Conservation (phyloP, 805 yeast species). For the Saturnispora quitensis region DNA sequence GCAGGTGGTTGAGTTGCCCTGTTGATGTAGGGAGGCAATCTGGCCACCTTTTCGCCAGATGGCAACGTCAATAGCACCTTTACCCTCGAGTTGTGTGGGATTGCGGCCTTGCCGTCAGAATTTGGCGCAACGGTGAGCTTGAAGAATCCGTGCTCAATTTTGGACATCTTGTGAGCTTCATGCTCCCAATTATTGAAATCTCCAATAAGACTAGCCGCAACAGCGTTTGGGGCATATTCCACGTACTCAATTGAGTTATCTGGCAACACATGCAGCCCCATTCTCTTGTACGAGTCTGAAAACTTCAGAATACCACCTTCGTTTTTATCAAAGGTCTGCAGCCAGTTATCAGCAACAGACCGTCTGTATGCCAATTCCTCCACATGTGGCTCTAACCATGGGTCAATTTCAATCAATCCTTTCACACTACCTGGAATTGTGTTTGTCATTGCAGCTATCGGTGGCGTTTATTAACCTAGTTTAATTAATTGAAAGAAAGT, state of each 20-base stretch:
- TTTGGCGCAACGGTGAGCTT: constrained; percentile 46
- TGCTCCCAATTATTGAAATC: constrained; percentile 85
- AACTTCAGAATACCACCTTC: constrained; percentile 64
- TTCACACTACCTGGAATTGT: constrained; percentile 29
- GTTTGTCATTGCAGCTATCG: background rate
- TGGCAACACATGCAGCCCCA: constrained; percentile 64
- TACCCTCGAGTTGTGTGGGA: constrained; percentile 74
- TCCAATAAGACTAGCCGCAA: constrained; percentile 69
- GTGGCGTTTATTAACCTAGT: background rate
- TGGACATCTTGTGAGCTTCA: constrained; percentile 42
- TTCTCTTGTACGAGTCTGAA: constrained; percentile 65
- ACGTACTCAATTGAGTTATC: constrained; percentile 51
- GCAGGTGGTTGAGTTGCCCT: constrained; percentile 72
- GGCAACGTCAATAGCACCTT: constrained; percentile 59
- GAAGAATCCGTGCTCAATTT: constrained; percentile 69
- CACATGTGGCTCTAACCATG: constrained; percentile 76
- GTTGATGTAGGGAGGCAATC: constrained; percentile 84
- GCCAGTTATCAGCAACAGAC: constrained; percentile 56
- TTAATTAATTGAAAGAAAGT: background rate
- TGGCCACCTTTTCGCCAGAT: constrained; percentile 60
- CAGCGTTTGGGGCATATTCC: constrained; percentile 91
- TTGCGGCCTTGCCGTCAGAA: constrained; percentile 45
- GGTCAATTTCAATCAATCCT: constrained; percentile 67
- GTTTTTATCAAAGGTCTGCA: constrained; percentile 38
- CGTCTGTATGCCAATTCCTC: constrained; percentile 63